phyloP scores from a whole-genome alignment of 805 yeast species.

The Saccharomycopsis schoenii region DNA sequence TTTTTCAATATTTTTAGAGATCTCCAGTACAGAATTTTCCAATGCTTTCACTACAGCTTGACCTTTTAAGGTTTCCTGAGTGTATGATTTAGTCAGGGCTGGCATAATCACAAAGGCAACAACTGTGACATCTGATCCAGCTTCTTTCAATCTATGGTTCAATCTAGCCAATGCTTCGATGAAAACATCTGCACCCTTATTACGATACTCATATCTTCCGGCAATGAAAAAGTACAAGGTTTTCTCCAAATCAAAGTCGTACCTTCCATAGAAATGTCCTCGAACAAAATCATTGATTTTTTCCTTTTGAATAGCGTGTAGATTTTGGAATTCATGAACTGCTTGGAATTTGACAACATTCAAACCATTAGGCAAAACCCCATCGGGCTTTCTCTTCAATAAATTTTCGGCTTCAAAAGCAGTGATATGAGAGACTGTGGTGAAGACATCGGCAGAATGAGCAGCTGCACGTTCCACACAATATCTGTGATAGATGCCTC shows the following conservation, averaged over 20 bases:
- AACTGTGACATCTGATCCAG: slow-evolving; percentile 80
- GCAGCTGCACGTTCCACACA: slow-evolving; percentile 96
- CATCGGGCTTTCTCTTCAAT: slow-evolving; percentile 93
- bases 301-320: slow-evolving; percentile 86
- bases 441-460: slow-evolving; percentile 91
- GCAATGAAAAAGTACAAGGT: slow-evolving; percentile 94
- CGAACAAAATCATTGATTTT: slow-evolving; percentile 89
- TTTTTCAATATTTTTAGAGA: slow-evolving; percentile 76
- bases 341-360: slow-evolving; percentile 95
- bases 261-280: slow-evolving; percentile 96
- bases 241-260: slow-evolving; percentile 88
- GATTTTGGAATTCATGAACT: slow-evolving; percentile 94
- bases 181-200: slow-evolving; percentile 93
- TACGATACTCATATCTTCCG: slow-evolving; percentile 93
- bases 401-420: slow-evolving; percentile 91
- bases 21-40: slow-evolving; percentile 80
- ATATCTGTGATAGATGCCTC: slow-evolving; percentile 95
- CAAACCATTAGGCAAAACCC: slow-evolving; percentile 92
- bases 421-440: slow-evolving; percentile 96
- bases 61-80: slow-evolving; percentile 90
- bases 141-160: slow-evolving; percentile 74
- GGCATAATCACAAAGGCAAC: slow-evolving; percentile 99
- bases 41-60: slow-evolving; percentile 92
- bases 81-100: slow-evolving; percentile 85
- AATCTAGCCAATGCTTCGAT: slow-evolving; percentile 88